Percentiles rank a stretch among this genome's conserved stretches.
Conservation (phyloP, 2,329 filamentous ascomycete species). For the Didymella keratinophila region DNA sequence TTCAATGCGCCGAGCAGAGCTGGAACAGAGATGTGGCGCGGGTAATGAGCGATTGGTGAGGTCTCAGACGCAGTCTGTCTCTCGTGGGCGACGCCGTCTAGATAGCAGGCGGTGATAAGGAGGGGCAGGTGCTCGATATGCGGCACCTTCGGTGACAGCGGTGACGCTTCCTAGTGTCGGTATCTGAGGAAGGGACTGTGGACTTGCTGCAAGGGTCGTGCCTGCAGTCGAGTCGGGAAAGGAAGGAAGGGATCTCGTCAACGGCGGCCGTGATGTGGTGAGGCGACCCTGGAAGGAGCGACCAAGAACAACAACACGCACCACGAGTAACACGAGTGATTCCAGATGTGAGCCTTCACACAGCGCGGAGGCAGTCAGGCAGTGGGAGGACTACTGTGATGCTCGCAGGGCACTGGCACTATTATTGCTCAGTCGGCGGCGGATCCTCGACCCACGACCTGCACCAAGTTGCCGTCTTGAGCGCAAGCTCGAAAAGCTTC, state of each 20-base stretch:
- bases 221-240: conserved; percentile 27
- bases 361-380: conserved; percentile 1
- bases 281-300: conserved; percentile 39
- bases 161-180: conserved; percentile 28
- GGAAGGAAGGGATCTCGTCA: conserved; percentile 37
- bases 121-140: conserved; percentile 21
- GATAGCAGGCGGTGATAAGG: conserved; percentile 16
- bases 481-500: conserved; percentile 18
- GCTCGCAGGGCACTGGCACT: conserved; percentile 17
- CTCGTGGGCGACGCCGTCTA: conserved; percentile 25
- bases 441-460: conserved; percentile 21
- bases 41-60: conserved; percentile 12
- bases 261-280: conserved; percentile 35
- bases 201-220: conserved; percentile 42
- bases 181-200: conserved; percentile 27
- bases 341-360: background rate
- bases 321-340: background rate
- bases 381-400: conserved; percentile 4
- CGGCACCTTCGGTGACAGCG: conserved; percentile 14
- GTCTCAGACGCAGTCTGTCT: conserved; percentile 40
- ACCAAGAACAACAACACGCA: conserved; percentile 5
- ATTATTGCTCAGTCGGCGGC: conserved; percentile 19
- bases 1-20: conserved; percentile 24
- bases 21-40: conserved; percentile 28
- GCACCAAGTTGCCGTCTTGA: conserved; percentile 17